These are phyloP conservation scores for Diutina pseudorugosa DNA, from an alignment of 1,139 yeast species.

Conservation along the genomic window DNA sequence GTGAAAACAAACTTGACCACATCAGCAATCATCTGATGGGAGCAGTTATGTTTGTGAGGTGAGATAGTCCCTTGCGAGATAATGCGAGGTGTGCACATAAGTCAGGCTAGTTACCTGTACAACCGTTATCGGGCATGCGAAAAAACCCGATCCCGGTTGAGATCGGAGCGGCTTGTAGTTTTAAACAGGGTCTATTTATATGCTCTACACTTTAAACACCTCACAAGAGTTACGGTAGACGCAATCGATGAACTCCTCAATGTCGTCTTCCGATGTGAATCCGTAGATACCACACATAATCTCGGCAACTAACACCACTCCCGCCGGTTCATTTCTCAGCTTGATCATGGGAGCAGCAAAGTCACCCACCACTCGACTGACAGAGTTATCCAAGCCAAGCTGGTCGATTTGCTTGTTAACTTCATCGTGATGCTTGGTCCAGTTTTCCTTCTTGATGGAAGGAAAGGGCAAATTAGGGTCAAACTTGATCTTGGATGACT, in stretches of 20 bases:
- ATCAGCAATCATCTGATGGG: background rate
- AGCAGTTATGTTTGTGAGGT: background rate
- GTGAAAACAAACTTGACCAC: background rate
- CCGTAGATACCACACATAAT: slow-evolving; percentile 47
- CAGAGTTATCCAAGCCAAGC: slow-evolving; percentile 7
- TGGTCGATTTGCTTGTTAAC: background rate
- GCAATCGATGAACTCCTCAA: slow-evolving; percentile 41
- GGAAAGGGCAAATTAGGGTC: slow-evolving; percentile 50
- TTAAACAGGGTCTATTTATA: background rate
- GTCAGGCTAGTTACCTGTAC: background rate
- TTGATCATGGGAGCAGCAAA: slow-evolving; percentile 49
- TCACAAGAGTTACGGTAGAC: slow-evolving; percentile 55
- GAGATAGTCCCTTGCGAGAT: background rate
- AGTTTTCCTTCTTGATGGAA: slow-evolving; percentile 53
- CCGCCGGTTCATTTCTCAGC: slow-evolving; percentile 87
- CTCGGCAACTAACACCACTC: slow-evolving; percentile 70
- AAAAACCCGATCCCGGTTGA: background rate
- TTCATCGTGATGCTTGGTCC: slow-evolving; percentile 14
- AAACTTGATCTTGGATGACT: slow-evolving; percentile 12
- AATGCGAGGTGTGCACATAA: background rate
- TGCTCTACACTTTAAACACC: slow-evolving; percentile 26
- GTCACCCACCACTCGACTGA: slow-evolving; percentile 13
- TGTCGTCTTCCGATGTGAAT: slow-evolving; percentile 25
- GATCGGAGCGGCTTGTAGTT: background rate
- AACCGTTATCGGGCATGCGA: background rate